These are phyloP conservation scores for Geotrichum histeridarum DNA, from an alignment of 1,139 yeast genomes.

Conservation along the genomic window DNA sequence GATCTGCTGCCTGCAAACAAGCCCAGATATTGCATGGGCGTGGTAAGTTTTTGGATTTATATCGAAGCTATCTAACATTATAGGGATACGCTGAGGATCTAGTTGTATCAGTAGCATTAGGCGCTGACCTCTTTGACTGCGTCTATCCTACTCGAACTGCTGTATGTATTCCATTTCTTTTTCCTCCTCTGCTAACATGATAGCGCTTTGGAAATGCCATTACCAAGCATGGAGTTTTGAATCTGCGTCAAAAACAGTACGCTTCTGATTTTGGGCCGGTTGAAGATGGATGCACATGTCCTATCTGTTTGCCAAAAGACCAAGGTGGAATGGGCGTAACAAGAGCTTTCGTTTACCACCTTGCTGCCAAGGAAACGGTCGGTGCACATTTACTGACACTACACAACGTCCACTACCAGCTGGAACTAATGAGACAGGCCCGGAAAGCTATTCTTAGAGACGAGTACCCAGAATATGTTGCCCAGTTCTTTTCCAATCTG, in stretches of 20 bases:
- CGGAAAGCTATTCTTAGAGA: constrained; percentile 41
- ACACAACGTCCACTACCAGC: constrained; percentile 43
- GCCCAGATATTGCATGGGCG: constrained; percentile 47
- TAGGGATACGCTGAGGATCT: constrained; percentile 44
- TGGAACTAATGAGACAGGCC: constrained; percentile 41
- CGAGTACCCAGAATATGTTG: constrained; percentile 38
- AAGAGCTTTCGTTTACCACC: constrained; percentile 38
- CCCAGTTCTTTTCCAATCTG: constrained; percentile 35
- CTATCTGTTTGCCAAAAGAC: constrained; percentile 36
- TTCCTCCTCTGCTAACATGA: not conserved
- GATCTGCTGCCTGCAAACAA: constrained; percentile 41
- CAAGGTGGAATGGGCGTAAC: constrained; percentile 40
- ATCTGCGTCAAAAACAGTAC: constrained; percentile 35
- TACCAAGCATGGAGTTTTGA: constrained; percentile 39
- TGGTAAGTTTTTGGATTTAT: constrained; percentile 21
- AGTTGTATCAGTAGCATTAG: constrained; percentile 44
- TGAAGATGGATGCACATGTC: constrained; percentile 42
- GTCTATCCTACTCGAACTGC: constrained; percentile 47
- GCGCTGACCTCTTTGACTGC: constrained; percentile 46
- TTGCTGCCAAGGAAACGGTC: constrained; percentile 41
- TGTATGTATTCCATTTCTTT: constrained; percentile 16
- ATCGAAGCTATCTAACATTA: constrained; percentile 6
- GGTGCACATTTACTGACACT: constrained; percentile 44
- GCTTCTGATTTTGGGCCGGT: constrained; percentile 39
- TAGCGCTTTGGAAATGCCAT: constrained; percentile 44